These are phyloP conservation scores for Asterochloris erici DNA, from an alignment of 139 green algal species.

Conservation along the genomic window DNA sequence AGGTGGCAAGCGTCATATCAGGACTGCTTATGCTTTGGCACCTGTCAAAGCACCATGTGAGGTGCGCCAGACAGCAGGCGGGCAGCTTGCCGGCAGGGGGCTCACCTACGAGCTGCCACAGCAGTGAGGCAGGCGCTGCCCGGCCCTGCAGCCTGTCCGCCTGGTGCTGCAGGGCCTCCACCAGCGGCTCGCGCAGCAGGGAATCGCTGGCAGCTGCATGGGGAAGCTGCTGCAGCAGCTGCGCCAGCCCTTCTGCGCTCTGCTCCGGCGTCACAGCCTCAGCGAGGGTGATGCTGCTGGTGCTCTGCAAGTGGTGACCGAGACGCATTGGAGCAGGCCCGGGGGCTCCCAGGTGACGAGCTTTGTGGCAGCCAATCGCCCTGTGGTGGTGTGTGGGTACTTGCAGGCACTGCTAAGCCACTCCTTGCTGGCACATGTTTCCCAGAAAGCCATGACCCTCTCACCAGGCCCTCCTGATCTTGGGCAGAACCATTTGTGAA, in stretches of 20 bases:
- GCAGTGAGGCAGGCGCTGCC: background rate
- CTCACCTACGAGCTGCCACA: constrained; percentile 11
- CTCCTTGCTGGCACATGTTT: background rate
- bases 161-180: background rate
- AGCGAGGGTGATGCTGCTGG: background rate
- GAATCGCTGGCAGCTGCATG: background rate
- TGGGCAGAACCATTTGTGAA: too few species aligned
- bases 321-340: background rate
- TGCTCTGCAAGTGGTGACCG: background rate
- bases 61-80: background rate
- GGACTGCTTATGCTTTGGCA: background rate
- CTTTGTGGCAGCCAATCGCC: background rate
- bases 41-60: background rate
- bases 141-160: background rate
- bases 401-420: background rate
- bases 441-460: background rate
- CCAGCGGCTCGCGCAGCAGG: background rate
- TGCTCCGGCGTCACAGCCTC: background rate
- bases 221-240: background rate
- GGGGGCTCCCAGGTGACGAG: background rate
- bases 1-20: background rate
- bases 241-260: background rate
- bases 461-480: background rate
- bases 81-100: background rate
- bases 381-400: background rate